phyloP scores from a whole-genome alignment of 176 grass and related monocot genomes.

The Guadua angustifolia region DNA sequence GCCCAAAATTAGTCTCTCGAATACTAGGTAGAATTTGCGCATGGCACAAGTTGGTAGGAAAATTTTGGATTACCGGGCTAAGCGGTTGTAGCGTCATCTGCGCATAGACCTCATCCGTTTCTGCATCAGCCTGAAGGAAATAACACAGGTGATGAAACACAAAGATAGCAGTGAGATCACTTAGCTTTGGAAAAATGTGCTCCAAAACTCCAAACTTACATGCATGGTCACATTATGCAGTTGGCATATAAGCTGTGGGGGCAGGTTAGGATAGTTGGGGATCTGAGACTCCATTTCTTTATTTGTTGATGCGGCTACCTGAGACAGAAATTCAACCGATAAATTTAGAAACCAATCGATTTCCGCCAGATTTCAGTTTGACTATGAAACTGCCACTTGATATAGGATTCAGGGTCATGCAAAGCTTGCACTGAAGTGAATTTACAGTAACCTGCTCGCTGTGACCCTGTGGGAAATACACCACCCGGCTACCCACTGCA shows the following conservation, averaged over 20 bases:
- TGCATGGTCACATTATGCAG: conserved; percentile 99
- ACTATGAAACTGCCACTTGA: not conserved
- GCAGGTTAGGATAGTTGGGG: conserved; percentile 87
- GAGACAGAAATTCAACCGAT: conserved; percentile 29
- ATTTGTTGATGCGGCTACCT: conserved; percentile 97
- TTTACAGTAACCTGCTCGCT: conserved; percentile 79
- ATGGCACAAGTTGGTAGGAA: conserved; percentile 25
- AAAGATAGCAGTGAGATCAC: conserved; percentile 14
- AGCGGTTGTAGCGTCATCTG: conserved; percentile 98
- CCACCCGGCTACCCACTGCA: conserved; percentile 78
- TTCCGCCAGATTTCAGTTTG: conserved; percentile 21
- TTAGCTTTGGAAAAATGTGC: not conserved
- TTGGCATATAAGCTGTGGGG: conserved; percentile 93
- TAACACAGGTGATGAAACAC: conserved; percentile 23
- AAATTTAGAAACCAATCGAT: conserved; percentile 9
- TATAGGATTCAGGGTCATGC: conserved; percentile 24
- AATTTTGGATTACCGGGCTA: conserved; percentile 64
- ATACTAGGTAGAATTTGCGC: not conserved
- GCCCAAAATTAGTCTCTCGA: conserved; percentile 32
- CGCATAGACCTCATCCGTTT: conserved; percentile 95
- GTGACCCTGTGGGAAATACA: conserved; percentile 98
- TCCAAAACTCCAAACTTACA: conserved; percentile 52
- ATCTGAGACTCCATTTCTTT: conserved; percentile 96
- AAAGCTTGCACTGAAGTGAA: conserved; percentile 17
- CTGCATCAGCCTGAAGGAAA: conserved; percentile 78